Evolutionary conservation across 352 stramenopile species (phyloP).

Genomic region (Phytopythium sindhum): DNA sequence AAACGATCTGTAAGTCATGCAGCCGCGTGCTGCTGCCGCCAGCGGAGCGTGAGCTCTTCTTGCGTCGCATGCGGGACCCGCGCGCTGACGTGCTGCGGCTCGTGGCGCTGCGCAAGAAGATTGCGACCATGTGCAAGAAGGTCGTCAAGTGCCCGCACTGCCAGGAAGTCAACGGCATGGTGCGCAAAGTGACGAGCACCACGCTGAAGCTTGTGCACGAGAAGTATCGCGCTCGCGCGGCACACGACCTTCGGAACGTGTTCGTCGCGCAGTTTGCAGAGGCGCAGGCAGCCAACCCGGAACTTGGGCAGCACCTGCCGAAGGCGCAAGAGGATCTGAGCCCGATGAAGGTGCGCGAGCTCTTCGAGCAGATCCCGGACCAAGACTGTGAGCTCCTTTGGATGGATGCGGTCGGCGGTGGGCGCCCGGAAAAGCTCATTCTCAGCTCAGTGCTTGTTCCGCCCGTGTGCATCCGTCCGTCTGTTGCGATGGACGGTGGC

Average conservation of each 20-base stretch:
- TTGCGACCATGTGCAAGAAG: slow-evolving; percentile 97
- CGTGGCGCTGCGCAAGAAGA: slow-evolving; percentile 91
- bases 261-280: slow-evolving; percentile 83
- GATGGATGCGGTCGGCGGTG: slow-evolving; percentile 89
- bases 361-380: slow-evolving; percentile 96
- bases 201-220: slow-evolving; percentile 99
- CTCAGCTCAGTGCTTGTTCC: slow-evolving; percentile 97
- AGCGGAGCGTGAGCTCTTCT: slow-evolving; percentile 83
- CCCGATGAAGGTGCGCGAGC: slow-evolving; percentile 88
- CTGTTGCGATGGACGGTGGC: slow-evolving; percentile 96
- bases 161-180: slow-evolving; percentile 93
- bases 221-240: slow-evolving; percentile 91
- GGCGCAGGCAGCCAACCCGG: slow-evolving; percentile 74
- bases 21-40: slow-evolving; percentile 92
- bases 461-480: slow-evolving; percentile 98
- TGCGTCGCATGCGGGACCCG: slow-evolving; percentile 88
- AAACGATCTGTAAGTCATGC: slow-evolving; percentile 98
- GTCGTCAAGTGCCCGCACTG: slow-evolving; percentile 94
- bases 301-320: slow-evolving; percentile 79
- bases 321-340: slow-evolving; percentile 92
- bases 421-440: slow-evolving; percentile 97
- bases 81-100: slow-evolving; percentile 73
- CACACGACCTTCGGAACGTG: slow-evolving; percentile 79
- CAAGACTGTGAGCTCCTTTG: slow-evolving; percentile 98
- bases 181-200: slow-evolving; percentile 97